A percentile compares a stretch with the other conserved stretches of the same genome.
Evolutionary conservation across 140 eudicot genomes (phyloP).

Genomic region (Senecio squalidus): DNA sequence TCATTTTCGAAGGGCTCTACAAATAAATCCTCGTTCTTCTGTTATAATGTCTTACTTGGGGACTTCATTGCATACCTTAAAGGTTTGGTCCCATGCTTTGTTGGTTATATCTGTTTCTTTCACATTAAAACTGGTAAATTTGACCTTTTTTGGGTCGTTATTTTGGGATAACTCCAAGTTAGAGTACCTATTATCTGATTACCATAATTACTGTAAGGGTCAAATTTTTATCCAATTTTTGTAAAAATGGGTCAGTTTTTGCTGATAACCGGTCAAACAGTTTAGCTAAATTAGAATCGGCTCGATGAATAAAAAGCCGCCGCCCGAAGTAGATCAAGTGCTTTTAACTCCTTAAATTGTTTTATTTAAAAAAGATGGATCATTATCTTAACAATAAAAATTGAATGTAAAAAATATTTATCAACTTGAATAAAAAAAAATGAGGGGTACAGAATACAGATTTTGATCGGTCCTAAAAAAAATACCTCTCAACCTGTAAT

Average conservation of each 20-base stretch:
- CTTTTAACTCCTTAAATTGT: background rate
- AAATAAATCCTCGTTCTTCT: slow-evolving; percentile 83
- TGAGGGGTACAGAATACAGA: too few species aligned
- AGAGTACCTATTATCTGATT: background rate
- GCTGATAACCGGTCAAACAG: background rate
- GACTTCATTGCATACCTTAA: slow-evolving; percentile 81
- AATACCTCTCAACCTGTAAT: too few species aligned
- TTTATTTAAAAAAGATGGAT: background rate
- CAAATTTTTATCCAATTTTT: background rate
- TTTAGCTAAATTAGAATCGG: background rate
- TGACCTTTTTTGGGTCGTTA: background rate
- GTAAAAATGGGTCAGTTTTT: background rate
- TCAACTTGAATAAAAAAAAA: background rate
- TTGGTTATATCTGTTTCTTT: background rate
- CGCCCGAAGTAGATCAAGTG: background rate
- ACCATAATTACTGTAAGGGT: background rate
- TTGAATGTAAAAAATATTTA: background rate
- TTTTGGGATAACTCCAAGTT: background rate
- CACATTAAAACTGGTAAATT: background rate
- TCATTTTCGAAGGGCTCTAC: slow-evolving; percentile 80
- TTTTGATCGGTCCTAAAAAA: background rate
- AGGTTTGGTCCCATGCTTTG: slow-evolving; percentile 40
- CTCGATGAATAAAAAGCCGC: background rate
- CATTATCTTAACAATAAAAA: background rate
- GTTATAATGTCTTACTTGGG: slow-evolving; percentile 96